phyloP scores from a whole-genome alignment of 352 stramenopile genomes.

The Elongisporangium anandrum region DNA sequence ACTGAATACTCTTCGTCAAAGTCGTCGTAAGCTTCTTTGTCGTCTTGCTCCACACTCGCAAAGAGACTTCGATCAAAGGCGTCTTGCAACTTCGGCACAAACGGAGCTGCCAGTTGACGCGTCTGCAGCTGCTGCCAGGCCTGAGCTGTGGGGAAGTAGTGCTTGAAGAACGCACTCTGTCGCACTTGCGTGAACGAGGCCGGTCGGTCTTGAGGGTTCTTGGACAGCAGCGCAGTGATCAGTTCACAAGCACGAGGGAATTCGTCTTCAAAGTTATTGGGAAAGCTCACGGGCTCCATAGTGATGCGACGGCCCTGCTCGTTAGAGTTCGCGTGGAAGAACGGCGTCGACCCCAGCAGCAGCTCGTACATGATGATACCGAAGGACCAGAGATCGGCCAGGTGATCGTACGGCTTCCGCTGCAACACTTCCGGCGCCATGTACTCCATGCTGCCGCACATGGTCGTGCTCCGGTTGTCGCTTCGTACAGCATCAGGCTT shows the following conservation, averaged over 20 bases:
- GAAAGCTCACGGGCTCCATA: conserved; percentile 57
- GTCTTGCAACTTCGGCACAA: conserved; percentile 52
- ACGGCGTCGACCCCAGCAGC: conserved; percentile 78
- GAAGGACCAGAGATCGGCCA: conserved; percentile 77
- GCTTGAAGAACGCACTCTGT: conserved; percentile 39
- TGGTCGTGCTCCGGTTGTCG: conserved; percentile 53
- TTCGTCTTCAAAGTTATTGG: conserved; percentile 55
- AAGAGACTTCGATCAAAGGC: conserved; percentile 69
- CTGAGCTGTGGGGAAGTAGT: conserved; percentile 31
- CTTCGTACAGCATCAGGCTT: conserved; percentile 47
- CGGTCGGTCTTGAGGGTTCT: conserved; percentile 37
- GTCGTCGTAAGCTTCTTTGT: conserved; percentile 32
- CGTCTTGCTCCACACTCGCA: conserved; percentile 33
- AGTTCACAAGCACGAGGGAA: conserved; percentile 46
- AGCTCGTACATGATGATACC: conserved; percentile 89
- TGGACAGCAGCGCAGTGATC: conserved; percentile 41
- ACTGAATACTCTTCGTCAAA: conserved; percentile 13
- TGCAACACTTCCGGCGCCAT: conserved; percentile 78
- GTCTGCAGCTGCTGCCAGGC: conserved; percentile 43
- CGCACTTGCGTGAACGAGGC: conserved; percentile 39
- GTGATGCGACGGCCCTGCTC: conserved; percentile 77
- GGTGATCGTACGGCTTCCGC: conserved; percentile 54
- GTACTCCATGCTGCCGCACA: conserved; percentile 82
- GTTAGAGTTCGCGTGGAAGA: conserved; percentile 79
- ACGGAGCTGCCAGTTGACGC: conserved; percentile 37